Conservation (phyloP, 495 filamentous ascomycete genomes). For the Durotheca rogersii region DNA sequence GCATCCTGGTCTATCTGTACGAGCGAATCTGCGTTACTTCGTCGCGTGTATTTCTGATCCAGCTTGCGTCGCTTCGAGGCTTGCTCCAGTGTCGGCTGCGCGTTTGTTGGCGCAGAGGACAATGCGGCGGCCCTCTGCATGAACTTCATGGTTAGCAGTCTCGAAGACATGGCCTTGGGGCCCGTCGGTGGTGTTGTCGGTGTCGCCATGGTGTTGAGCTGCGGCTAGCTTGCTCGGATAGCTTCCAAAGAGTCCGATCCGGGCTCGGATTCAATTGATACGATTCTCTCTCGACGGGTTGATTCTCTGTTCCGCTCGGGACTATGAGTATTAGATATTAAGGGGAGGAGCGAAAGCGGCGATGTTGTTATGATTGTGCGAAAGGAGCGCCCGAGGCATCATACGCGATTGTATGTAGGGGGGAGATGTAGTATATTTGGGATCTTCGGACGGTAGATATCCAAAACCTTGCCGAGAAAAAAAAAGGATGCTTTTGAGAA, state of each 20-base stretch:
- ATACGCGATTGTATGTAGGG: neutral
- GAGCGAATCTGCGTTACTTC: slow-evolving; percentile 29
- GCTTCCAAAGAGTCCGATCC: neutral
- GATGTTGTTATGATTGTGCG: too few species aligned
- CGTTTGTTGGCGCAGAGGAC: slow-evolving; percentile 44
- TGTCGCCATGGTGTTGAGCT: slow-evolving; percentile 38
- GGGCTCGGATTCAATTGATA: too few species aligned
- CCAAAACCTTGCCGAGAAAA: too few species aligned
- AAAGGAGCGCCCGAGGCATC: slow-evolving; percentile 15
- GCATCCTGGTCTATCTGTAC: slow-evolving; percentile 46
- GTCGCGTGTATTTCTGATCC: slow-evolving; percentile 22
- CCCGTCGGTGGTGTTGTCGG: slow-evolving; percentile 41
- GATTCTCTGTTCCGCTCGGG: too few species aligned
- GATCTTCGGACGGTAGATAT: too few species aligned
- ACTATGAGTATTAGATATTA: too few species aligned
- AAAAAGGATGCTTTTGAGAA: too few species aligned
- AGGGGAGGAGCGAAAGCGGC: too few species aligned
- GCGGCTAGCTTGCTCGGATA: neutral
- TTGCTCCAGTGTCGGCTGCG: slow-evolving; percentile 40
- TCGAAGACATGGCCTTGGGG: slow-evolving; percentile 80
- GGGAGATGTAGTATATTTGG: too few species aligned
- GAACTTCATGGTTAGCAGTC: slow-evolving; percentile 96
- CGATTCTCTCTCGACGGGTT: too few species aligned
- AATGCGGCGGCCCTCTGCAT: slow-evolving; percentile 88
- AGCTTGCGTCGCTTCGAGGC: slow-evolving; percentile 58